Evolutionary conservation across 495 filamentous ascomycete species (phyloP).

Genomic region (Cryomyces minteri): DNA sequence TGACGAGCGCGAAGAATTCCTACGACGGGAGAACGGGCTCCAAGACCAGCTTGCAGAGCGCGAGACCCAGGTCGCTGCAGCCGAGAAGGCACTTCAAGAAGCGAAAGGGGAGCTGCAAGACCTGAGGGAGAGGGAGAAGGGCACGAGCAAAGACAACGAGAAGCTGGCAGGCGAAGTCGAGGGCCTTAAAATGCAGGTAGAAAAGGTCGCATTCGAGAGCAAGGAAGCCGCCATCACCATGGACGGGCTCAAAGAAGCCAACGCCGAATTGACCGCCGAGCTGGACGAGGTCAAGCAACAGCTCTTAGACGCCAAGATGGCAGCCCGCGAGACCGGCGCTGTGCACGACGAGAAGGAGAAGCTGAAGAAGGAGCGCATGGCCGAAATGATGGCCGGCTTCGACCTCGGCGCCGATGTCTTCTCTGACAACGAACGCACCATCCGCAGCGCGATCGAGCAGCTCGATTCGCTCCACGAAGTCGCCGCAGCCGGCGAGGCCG

Average conservation of each 20-base stretch:
- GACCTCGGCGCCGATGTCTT: conserved; percentile 81
- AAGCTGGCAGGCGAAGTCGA: conserved; percentile 66
- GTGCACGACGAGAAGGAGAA: conserved; percentile 90
- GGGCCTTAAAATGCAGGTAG: conserved; percentile 85
- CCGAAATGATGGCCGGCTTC: conserved; percentile 99
- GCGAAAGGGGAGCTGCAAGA: conserved; percentile 65
- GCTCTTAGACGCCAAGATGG: conserved; percentile 87
- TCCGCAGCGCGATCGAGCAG: conserved; percentile 63
- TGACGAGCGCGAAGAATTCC: conserved; percentile 91
- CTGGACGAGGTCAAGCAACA: conserved; percentile 94
- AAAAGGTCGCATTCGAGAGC: conserved; percentile 85
- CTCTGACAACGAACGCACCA: conserved; percentile 72
- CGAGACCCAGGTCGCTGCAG: conserved; percentile 58
- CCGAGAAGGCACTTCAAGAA: conserved; percentile 61
- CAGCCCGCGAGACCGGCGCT: conserved; percentile 76
- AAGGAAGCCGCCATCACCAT: conserved; percentile 96
- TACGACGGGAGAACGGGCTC: conserved; percentile 87
- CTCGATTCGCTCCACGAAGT: conserved; percentile 63
- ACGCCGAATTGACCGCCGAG: conserved; percentile 75
- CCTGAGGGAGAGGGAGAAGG: conserved; percentile 65
- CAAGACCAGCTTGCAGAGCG: conserved; percentile 92
- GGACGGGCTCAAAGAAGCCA: conserved; percentile 92
- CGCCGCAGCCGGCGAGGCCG: conserved; percentile 53
- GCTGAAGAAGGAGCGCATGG: conserved; percentile 97
- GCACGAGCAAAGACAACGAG: conserved; percentile 74